Percentiles rank a stretch among this genome's conserved stretches.
phyloP scores from a whole-genome alignment of 1,284 basidiomycete genomes.

The Sporisorium reilianum region DNA sequence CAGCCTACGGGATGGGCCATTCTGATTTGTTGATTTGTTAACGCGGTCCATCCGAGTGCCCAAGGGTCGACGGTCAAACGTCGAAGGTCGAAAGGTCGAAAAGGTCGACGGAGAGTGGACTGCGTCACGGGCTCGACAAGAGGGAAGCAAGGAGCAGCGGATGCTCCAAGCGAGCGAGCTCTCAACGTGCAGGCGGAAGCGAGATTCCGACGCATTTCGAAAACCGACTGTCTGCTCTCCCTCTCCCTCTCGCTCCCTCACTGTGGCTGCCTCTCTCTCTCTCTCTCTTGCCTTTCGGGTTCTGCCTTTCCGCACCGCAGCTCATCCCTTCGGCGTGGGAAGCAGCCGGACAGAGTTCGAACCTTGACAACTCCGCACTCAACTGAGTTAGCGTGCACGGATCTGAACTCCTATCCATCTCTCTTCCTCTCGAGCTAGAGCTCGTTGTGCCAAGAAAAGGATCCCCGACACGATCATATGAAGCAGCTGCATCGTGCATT shows the following conservation, averaged over 20 bases:
- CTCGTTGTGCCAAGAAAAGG: no score
- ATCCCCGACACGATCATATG: no score
- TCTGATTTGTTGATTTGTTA: slow-evolving; percentile 2
- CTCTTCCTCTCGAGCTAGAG: no score
- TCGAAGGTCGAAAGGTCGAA: not conserved
- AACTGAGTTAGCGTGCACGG: not conserved
- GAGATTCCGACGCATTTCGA: not conserved
- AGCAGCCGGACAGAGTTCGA: not conserved
- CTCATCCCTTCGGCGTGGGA: not conserved
- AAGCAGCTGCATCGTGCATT: no score
- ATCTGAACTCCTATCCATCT: not conserved
- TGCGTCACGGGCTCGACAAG: not conserved
- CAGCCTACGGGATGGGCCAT: not conserved
- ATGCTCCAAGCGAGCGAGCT: not conserved
- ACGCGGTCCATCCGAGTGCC: not conserved
- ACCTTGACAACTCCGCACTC: not conserved
- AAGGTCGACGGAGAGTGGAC: no score
- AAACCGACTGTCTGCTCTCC: not conserved
- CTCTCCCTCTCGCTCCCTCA: no score
- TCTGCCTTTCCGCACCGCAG: not conserved
- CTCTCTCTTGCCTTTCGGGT: not conserved
- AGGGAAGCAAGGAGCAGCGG: not conserved
- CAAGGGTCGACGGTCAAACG: not conserved
- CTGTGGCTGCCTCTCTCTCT: not conserved
- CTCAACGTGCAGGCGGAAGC: slow-evolving; percentile 1